Evolutionary conservation across 306 rosid species (phyloP).

Genomic region (Cyamopsis tetragonoloba): DNA sequence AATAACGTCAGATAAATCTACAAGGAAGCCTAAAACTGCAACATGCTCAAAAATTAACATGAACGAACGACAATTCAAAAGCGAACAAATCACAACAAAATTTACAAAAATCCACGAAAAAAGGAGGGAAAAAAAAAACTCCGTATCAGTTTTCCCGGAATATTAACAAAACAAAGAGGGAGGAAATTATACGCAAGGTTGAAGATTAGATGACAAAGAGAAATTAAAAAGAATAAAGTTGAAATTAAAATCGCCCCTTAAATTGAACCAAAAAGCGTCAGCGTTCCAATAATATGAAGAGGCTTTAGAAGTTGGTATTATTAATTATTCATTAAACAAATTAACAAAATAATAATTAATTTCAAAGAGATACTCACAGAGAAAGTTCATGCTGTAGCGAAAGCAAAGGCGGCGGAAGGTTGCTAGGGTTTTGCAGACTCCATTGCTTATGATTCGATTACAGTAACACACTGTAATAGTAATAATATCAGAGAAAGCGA

Average conservation of each 20-base stretch:
- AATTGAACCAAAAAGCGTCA: slow-evolving; percentile 15
- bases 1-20: background rate
- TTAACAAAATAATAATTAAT: slow-evolving; percentile 1
- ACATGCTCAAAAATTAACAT: slow-evolving; percentile 14
- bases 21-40: background rate
- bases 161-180: background rate
- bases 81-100: slow-evolving; percentile 8
- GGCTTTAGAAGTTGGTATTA: background rate
- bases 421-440: slow-evolving; percentile 62
- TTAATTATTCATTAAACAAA: no score
- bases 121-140: background rate
- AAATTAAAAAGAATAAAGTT: background rate
- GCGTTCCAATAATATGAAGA: background rate
- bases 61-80: background rate
- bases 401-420: slow-evolving; percentile 46
- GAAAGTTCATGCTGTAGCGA: slow-evolving; percentile 9
- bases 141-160: background rate
- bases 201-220: slow-evolving; percentile 10
- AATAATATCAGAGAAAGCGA: background rate
- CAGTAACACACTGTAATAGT: slow-evolving; percentile 26
- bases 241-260: background rate
- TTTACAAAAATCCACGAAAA: background rate
- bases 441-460: slow-evolving; percentile 32
- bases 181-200: background rate
- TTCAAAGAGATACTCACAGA: slow-evolving; percentile 35